Conservation (phyloP, 805 yeast genomes). For the Starmera pachycereana region DNA sequence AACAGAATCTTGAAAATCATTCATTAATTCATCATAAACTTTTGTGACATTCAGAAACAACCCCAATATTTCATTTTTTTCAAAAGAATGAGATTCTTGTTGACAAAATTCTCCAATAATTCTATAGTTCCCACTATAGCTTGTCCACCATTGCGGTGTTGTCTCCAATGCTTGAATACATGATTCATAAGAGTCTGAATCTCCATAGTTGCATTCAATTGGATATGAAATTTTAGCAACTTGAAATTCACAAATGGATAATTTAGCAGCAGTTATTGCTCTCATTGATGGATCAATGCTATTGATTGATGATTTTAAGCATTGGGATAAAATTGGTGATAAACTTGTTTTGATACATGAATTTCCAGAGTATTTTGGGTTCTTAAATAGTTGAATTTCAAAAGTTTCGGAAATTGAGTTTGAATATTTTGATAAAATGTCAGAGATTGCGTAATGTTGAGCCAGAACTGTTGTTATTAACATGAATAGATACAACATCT, state of each 20-base stretch:
- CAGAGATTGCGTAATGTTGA: too few relatives aligned
- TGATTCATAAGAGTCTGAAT: constrained; percentile 7
- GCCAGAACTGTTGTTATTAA: too few relatives aligned
- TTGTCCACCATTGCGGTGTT: constrained; percentile 61
- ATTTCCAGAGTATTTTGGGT: constrained; percentile 8
- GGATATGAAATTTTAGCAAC: constrained; percentile 30
- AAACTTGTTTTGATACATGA: constrained; percentile 32
- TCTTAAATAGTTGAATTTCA: constrained; percentile 2
- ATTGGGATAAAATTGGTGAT: constrained; percentile 26
- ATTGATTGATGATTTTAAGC: constrained; percentile 32
- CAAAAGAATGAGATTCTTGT: constrained; percentile 40
- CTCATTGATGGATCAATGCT: constrained; percentile 22
- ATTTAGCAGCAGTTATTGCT: constrained; percentile 32
- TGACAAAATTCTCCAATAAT: constrained; percentile 42
- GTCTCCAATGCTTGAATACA: constrained; percentile 34
- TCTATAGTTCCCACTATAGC: constrained; percentile 56
- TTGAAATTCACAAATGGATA: constrained; percentile 47
- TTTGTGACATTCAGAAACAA: constrained; percentile 38
- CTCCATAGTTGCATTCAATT: constrained; percentile 10
- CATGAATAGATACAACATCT: too few relatives aligned
- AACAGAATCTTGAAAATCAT: constrained; percentile 11
- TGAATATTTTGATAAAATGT: too few relatives aligned
- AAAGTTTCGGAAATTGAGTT: too few relatives aligned
- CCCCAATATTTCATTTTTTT: constrained; percentile 37
- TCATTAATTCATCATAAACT: constrained; percentile 14